Evolutionary conservation across 495 filamentous ascomycete genomes (phyloP).

Genomic region (Trichocladium uniseriatum): DNA sequence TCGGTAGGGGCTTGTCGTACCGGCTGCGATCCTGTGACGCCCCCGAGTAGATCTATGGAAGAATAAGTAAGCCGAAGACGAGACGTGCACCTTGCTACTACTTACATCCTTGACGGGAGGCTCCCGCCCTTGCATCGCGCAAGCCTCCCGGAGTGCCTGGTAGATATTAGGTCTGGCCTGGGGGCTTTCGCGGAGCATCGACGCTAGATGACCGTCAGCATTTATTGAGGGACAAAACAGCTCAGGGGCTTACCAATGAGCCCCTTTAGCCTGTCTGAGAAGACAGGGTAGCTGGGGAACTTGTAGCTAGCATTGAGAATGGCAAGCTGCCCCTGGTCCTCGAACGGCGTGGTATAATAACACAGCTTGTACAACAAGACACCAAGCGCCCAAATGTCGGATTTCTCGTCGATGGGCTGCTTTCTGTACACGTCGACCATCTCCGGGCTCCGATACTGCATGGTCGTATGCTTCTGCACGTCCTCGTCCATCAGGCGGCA

Average conservation of each 20-base stretch:
- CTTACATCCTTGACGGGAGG: constrained; percentile 87
- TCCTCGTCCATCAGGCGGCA: constrained; percentile 91
- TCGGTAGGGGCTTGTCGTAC: constrained; percentile 14
- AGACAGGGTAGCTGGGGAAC: constrained; percentile 76
- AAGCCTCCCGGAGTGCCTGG: constrained; percentile 76
- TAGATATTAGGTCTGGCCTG: constrained; percentile 85
- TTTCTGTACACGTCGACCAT: constrained; percentile 98
- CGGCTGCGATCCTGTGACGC: constrained; percentile 40
- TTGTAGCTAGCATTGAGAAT: constrained; percentile 95
- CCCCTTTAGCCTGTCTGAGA: constrained; percentile 84
- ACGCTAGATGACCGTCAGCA: constrained; percentile 50
- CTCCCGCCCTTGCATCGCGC: constrained; percentile 78
- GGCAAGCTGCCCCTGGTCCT: constrained; percentile 95
- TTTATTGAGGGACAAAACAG: background rate
- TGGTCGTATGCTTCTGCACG: constrained; percentile 90
- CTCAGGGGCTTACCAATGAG: constrained; percentile 62
- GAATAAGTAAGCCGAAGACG: constrained; percentile 7
- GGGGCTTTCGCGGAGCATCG: constrained; percentile 82
- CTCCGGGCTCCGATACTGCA: constrained; percentile 95
- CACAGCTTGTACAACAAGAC: constrained; percentile 96
- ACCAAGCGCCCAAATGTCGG: constrained; percentile 95
- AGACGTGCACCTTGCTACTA: constrained; percentile 10
- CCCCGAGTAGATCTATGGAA: constrained; percentile 67
- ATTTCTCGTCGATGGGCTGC: constrained; percentile 97
- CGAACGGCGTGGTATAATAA: constrained; percentile 98